Evolutionary conservation across 306 rosid genomes (phyloP).

Genomic region (Rosa rugosa): DNA sequence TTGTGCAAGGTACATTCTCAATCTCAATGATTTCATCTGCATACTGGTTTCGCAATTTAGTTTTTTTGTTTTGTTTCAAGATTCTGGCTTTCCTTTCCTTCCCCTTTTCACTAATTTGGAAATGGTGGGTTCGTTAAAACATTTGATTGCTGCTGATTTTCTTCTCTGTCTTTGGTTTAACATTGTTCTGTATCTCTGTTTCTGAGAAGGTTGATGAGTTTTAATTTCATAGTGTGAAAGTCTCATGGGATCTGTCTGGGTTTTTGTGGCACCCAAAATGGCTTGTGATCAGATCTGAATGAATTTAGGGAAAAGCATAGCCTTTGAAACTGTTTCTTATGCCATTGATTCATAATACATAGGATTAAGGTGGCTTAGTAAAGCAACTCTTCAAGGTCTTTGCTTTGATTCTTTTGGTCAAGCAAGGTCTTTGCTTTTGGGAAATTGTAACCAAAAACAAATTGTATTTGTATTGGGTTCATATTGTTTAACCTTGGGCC

Average conservation of each 20-base stretch:
- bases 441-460: neutral
- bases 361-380: neutral
- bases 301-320: neutral
- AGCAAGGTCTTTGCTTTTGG: conserved; percentile 11
- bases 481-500: neutral
- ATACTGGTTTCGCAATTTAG: neutral
- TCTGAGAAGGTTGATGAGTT: neutral
- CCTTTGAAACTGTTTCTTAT: neutral
- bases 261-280: neutral
- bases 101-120: neutral
- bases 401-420: neutral
- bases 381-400: neutral
- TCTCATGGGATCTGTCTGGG: neutral
- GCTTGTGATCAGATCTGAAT: neutral
- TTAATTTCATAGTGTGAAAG: neutral
- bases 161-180: neutral
- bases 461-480: neutral
- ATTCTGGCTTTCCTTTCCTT: neutral
- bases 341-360: neutral
- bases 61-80: neutral
- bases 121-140: neutral
- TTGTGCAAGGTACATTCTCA: neutral
- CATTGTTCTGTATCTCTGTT: neutral
- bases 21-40: neutral
- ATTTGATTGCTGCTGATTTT: neutral